A percentile compares a stretch with the other conserved stretches of the same genome.
phyloP scores from a whole-genome alignment of 257 asterid species.

The Solanum sparsipilum region DNA sequence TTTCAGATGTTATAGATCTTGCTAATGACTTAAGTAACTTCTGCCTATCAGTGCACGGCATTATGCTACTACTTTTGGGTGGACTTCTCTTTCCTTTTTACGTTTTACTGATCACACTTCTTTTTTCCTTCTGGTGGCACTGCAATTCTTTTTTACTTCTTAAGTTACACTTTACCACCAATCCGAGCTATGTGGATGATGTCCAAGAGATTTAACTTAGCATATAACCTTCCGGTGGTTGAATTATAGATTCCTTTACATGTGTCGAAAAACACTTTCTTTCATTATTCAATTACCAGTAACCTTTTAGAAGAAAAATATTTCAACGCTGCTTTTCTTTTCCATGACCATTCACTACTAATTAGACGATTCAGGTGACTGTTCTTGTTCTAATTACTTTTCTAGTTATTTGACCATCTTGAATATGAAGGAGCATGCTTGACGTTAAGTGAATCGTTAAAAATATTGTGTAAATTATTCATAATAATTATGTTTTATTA shows the following conservation, averaged over 20 bases:
- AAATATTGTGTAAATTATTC: background rate
- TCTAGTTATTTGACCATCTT: background rate
- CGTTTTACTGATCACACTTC: background rate
- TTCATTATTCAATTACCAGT: background rate
- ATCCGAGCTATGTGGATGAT: background rate
- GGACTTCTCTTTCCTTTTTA: background rate
- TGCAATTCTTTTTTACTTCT: background rate
- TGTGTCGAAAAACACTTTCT: background rate
- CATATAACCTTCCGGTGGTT: background rate
- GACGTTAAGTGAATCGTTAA: background rate
- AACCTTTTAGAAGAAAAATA: background rate
- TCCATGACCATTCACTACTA: background rate
- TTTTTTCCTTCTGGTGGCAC: background rate
- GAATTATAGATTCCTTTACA: background rate
- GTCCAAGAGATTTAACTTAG: background rate
- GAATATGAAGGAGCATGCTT: background rate
- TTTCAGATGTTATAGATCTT: background rate
- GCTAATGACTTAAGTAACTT: background rate
- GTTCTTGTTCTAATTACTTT: background rate
- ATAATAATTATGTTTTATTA: background rate
- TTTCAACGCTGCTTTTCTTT: background rate
- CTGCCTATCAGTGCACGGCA: background rate
- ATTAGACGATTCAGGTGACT: background rate
- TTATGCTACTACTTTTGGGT: background rate
- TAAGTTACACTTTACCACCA: background rate